Conservation (phyloP, 1,284 basidiomycete species). For the Abortiporus biennis region DNA sequence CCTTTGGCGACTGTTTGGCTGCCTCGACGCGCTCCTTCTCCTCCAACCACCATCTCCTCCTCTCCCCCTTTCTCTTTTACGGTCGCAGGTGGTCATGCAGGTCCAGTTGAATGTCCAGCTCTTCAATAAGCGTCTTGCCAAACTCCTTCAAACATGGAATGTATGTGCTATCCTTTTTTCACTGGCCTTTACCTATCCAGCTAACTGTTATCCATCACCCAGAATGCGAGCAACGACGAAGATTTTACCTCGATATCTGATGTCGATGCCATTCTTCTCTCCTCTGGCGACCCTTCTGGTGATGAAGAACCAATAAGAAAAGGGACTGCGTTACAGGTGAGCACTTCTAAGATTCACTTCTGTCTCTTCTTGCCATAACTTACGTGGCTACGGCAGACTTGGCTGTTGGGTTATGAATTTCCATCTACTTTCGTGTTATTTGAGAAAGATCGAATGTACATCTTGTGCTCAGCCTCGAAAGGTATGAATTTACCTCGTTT, state of each 20-base stretch:
- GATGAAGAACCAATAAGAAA: constrained; percentile 84
- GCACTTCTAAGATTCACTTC: constrained; percentile 20
- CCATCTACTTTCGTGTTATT: constrained; percentile 90
- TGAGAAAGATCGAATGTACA: constrained; percentile 67
- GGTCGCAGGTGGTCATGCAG: constrained; percentile 22
- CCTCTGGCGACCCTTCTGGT: constrained; percentile 79
- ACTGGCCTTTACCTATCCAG: neutral
- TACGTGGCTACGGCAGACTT: constrained; percentile 55
- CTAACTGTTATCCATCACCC: neutral
- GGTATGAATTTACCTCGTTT: constrained; percentile 38
- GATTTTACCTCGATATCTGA: constrained; percentile 65
- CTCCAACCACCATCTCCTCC: constrained; percentile 10
- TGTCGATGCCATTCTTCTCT: constrained; percentile 66
- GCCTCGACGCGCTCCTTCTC: constrained; percentile 18
- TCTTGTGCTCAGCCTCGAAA: constrained; percentile 88
- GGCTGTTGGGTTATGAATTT: constrained; percentile 95
- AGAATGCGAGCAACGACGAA: constrained; percentile 61
- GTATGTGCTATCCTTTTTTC: constrained; percentile 37
- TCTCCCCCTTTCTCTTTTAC: constrained; percentile 11
- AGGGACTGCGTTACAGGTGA: constrained; percentile 85
- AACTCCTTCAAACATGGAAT: constrained; percentile 69
- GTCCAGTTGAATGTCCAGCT: constrained; percentile 42
- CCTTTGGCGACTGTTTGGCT: no score
- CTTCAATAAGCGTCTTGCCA: constrained; percentile 64
- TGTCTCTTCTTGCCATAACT: constrained; percentile 6